Conservation (phyloP, 225 moss, liverwort and hornwort species). For the Lunularia cruciata region DNA sequence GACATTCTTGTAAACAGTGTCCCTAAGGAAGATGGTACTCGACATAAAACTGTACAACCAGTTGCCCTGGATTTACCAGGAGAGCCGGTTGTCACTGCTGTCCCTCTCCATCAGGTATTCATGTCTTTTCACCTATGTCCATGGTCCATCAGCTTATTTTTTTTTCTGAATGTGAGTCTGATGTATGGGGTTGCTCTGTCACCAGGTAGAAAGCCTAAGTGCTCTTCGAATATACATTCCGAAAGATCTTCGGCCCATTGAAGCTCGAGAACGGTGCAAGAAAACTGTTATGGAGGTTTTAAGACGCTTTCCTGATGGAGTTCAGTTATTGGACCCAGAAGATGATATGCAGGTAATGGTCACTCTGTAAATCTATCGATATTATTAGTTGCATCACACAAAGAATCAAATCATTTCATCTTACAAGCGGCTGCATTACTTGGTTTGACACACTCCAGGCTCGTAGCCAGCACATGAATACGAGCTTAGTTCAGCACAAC, state of each 20-base stretch:
- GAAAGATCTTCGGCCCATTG: slow-evolving; percentile 88
- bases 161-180: not conserved
- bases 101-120: slow-evolving; percentile 71
- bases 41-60: slow-evolving; percentile 59
- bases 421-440: no score
- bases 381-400: no score
- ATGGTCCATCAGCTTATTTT: not conserved
- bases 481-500: no score
- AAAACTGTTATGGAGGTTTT: slow-evolving; percentile 87
- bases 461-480: no score
- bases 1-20: slow-evolving; percentile 74
- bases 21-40: slow-evolving; percentile 38
- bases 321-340: slow-evolving; percentile 89
- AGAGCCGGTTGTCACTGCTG: slow-evolving; percentile 75
- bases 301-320: slow-evolving; percentile 84
- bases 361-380: no score
- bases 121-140: no score
- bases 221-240: slow-evolving; percentile 79
- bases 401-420: no score
- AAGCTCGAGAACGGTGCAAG: slow-evolving; percentile 84
- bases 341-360: slow-evolving; percentile 99
- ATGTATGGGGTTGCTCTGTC: not conserved
- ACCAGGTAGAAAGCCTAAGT: slow-evolving; percentile 77
- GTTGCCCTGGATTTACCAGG: slow-evolving; percentile 67
- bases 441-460: no score